These are phyloP conservation scores for Neurospora crassa DNA, from an alignment of 2,329 filamentous ascomycete species.

Conservation along the genomic window DNA sequence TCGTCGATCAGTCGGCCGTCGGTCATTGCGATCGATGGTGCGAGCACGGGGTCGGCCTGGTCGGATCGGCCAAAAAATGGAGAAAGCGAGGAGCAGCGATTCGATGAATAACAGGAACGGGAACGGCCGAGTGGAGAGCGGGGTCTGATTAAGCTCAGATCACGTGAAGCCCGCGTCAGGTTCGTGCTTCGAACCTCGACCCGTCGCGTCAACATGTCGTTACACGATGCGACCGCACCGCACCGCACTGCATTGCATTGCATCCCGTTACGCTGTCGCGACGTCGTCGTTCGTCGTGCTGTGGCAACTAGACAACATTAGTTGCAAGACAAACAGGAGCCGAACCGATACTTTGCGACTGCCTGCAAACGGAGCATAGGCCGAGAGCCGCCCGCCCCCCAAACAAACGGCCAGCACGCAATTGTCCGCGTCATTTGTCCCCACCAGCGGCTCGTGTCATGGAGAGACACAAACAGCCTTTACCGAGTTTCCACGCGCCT, in stretches of 20 bases:
- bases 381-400: neutral
- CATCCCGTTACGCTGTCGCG: neutral
- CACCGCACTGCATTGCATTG: neutral
- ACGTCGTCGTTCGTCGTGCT: neutral
- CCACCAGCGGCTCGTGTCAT: neutral
- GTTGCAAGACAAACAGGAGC: neutral
- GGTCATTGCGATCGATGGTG: neutral
- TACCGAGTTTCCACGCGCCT: neutral
- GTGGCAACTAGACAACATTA: neutral
- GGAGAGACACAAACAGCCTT: neutral
- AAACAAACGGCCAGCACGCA: neutral
- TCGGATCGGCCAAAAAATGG: neutral
- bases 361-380: neutral
- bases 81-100: neutral
- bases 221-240: neutral
- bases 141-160: constrained; percentile 1
- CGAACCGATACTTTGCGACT: neutral
- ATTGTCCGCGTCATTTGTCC: neutral
- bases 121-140: neutral
- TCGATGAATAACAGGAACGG: neutral
- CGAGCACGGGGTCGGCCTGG: neutral
- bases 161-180: constrained; percentile 14
- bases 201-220: constrained; percentile 6
- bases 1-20: neutral
- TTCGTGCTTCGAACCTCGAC: constrained; percentile 8